Evolutionary conservation across 1,284 basidiomycete genomes (phyloP).

Genomic region (Hypsizygus ulmarius): DNA sequence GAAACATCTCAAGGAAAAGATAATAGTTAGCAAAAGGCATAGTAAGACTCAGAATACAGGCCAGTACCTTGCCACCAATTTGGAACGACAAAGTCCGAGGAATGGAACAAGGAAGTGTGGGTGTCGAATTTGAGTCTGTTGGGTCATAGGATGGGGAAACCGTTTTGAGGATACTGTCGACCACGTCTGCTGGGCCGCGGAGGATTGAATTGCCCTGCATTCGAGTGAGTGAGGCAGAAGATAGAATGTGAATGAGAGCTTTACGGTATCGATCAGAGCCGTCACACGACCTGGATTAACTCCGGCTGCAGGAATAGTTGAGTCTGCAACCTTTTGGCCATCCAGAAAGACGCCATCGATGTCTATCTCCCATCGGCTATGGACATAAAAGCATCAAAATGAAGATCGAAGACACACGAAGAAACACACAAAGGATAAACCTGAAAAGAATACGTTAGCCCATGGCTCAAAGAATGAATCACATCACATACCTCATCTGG

Average conservation of each 20-base stretch:
- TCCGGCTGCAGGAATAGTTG: slow-evolving; percentile 34
- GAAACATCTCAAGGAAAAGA: slow-evolving; percentile 39
- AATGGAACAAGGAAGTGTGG: slow-evolving; percentile 39
- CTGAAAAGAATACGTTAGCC: neutral
- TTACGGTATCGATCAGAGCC: slow-evolving; percentile 52
- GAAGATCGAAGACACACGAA: slow-evolving; percentile 5
- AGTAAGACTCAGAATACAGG: neutral
- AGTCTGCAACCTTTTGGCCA: slow-evolving; percentile 45
- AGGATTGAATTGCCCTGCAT: slow-evolving; percentile 52
- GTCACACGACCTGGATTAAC: slow-evolving; percentile 36
- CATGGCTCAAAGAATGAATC: neutral
- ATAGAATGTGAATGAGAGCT: slow-evolving; percentile 3
- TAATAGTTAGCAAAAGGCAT: neutral
- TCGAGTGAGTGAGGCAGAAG: neutral
- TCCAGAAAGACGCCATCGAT: slow-evolving; percentile 57
- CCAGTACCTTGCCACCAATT: slow-evolving; percentile 49
- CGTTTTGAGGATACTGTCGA: slow-evolving; percentile 39
- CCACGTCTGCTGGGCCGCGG: slow-evolving; percentile 52
- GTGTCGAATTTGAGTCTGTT: slow-evolving; percentile 16
- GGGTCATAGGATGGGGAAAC: slow-evolving; percentile 35
- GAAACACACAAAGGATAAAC: slow-evolving; percentile 6
- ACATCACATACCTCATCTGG: slow-evolving; percentile 44
- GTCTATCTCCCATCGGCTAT: slow-evolving; percentile 57
- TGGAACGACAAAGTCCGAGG: slow-evolving; percentile 58
- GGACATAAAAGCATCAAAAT: slow-evolving; percentile 25